Conservation (phyloP, 164 flowering plant genomes). For the Tinospora cordifolia region DNA sequence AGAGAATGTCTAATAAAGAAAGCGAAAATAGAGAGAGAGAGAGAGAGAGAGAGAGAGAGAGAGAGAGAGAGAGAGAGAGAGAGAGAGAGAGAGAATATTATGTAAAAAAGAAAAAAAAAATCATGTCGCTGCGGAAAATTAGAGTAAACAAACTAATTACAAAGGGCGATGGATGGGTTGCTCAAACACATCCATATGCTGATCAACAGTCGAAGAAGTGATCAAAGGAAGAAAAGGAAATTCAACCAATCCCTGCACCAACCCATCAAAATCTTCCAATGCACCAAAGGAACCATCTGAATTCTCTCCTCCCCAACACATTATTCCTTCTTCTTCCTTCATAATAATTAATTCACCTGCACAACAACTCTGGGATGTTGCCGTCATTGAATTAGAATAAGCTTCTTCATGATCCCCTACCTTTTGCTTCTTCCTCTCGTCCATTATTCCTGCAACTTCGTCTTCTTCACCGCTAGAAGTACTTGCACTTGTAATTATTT, state of each 20-base stretch:
- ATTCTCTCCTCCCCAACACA: conserved; percentile 33
- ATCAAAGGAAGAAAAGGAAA: conserved; percentile 36
- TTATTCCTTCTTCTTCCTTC: conserved; percentile 20
- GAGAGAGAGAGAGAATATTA: too few relatives aligned
- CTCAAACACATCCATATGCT: conserved; percentile 32
- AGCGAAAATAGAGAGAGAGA: not conserved
- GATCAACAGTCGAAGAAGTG: conserved; percentile 18
- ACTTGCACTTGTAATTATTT: not conserved
- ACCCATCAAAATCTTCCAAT: conserved; percentile 54
- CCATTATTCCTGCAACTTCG: not conserved
- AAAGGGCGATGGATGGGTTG: conserved; percentile 12
- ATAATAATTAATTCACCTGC: not conserved
- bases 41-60: too few relatives aligned
- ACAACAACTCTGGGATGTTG: not conserved
- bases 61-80: too few relatives aligned
- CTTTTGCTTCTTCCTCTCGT: not conserved
- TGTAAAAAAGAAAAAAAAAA: too few relatives aligned
- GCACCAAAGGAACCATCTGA: conserved; percentile 33
- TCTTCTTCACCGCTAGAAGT: not conserved
- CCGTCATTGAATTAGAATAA: not conserved
- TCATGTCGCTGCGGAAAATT: too few relatives aligned
- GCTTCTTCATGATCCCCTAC: too few relatives aligned
- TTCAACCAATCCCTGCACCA: conserved; percentile 44
- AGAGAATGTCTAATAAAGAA: too few relatives aligned
- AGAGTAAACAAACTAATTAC: not conserved